Percentiles rank a stretch among this genome's conserved stretches.
phyloP scores from a whole-genome alignment of 2,329 filamentous ascomycete genomes.

The Thermochaetoides dissita region DNA sequence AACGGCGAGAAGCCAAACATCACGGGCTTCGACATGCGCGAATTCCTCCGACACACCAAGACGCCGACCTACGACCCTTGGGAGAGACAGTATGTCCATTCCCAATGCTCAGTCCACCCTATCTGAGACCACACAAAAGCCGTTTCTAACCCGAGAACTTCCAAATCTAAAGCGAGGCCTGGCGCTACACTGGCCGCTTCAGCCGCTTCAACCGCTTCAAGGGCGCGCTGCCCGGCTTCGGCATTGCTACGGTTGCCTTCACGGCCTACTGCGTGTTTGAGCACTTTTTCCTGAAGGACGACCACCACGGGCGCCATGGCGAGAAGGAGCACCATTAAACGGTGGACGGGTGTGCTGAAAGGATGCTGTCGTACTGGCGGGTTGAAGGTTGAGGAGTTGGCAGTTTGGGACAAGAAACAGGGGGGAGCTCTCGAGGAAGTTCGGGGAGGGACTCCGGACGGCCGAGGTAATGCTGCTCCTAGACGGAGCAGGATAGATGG shows the following conservation, averaged over 20 bases:
- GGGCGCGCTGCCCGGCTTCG: conserved; percentile 73
- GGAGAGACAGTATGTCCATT: conserved; percentile 43
- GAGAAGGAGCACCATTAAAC: conserved; percentile 26
- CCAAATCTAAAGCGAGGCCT: conserved; percentile 57
- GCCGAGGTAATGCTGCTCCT: too few relatives aligned
- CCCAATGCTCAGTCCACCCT: too few relatives aligned
- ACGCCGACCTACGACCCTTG: conserved; percentile 51
- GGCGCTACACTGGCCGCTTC: conserved; percentile 86
- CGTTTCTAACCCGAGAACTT: background rate
- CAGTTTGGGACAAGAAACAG: too few relatives aligned
- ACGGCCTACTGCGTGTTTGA: conserved; percentile 81
- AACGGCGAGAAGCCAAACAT: conserved; percentile 51
- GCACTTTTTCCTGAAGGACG: conserved; percentile 68
- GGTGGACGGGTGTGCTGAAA: too few relatives aligned
- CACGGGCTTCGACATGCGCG: conserved; percentile 82
- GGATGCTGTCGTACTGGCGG: too few relatives aligned
- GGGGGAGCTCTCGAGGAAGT: too few relatives aligned
- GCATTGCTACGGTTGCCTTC: conserved; percentile 85
- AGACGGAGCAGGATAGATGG: too few relatives aligned
- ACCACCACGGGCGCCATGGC: conserved; percentile 37
- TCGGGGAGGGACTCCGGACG: too few relatives aligned
- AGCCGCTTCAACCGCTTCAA: conserved; percentile 81
- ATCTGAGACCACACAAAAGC: background rate
- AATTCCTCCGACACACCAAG: conserved; percentile 59
- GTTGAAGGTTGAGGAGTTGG: too few relatives aligned